Base-by-base conservation (phyloP, 164 flowering plant species). In the Euptelea pleiosperma region DNA sequence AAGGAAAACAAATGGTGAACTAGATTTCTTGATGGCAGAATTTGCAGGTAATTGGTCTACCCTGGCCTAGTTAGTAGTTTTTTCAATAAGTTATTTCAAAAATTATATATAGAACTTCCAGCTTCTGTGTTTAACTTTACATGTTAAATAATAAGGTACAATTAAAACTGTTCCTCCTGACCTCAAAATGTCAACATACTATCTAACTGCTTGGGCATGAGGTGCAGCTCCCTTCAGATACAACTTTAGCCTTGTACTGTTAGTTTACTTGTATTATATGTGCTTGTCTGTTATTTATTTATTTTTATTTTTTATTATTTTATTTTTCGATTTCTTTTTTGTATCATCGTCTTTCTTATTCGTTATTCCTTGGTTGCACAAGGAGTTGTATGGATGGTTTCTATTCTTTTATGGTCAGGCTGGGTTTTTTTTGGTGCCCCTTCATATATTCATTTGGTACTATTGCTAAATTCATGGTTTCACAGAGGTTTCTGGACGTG, bases 1-100 rank as follows among this genome's bases (percentile, higher is more conserved):
- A 45, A 84, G 72, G 79, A 91, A 82, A 74, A 71, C 86, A 43
- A 88, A 89, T 75, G 95, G 96, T 30, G 96, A 86, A 68, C 73
- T 91, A 10, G 99, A 91, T 69, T 85, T 90, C 61, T 71, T 91
- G 74, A 85, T 91, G 96, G 96, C 89, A 6, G 97, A 88, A 69
- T 91, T 94, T 74, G 89, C 95, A 65, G 99, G 99, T 90, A 70
- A 63, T 19, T 29, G 34, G n/a, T 55, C 54, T 33, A 1, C 57
- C 22, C 18, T 29, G 0, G 31, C 15, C 15, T 28, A 21, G 43
- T 8, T 9, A 39, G 11, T 35, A n/a, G 21, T 28, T 6, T 22
- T 42, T 10, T 21, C 9, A 42, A 12, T 2, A 15, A 16, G 18
- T 6, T 25, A 22, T 6, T 54, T 14, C 16, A 25, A 30, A 5